Evolutionary conservation across 2,329 filamentous ascomycete genomes (phyloP), one percentile per base, ranked within the genome.

Genomic region (Pseudocercospora musae): DNA sequence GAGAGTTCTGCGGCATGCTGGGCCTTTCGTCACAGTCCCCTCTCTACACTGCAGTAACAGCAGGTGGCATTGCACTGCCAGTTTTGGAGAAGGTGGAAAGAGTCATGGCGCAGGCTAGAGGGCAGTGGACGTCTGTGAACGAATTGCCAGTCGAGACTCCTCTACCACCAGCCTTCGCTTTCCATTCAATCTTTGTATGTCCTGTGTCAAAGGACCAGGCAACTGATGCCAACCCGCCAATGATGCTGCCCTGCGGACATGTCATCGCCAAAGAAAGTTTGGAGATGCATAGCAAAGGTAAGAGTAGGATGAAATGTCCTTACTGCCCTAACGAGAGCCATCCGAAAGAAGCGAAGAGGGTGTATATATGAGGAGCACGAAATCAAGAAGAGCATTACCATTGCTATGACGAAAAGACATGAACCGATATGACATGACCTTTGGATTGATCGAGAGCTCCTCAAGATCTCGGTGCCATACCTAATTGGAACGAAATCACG

Each of bases 101-200:
- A 2, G 93, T 95, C 73, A 93, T 96, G 82, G 90, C 90, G 71
- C 88, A 92, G 70, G 93, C 94, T 77, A 88, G 91, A 65, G 96
- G 94, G 0, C 93, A 96, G 76, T 99, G 95, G 95, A 97, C 93
- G 0, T 93, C 91, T 4, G 85, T 90, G 64, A 88, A 95, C 72
- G 95, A 99, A 76, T 81, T 99, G 18, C 92, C 94, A 0, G 84
- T 88, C 48, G 87, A 89, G 75, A 88, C 88, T 15, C 84, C 87
- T 0, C 78, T 89, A 3, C 87, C 87, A 2, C 83, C 83, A 1
- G 81, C 82, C 5, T 89, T 88, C 72, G 81, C 85, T 57, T 99
- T 96, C 80, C 95, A 99, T 76, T 90, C 90, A 60, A 97, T 99
- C 73, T 99, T 99, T 74, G 95, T 99, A 46, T 99, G 95, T 73